phyloP scores from a whole-genome alignment of 129 eudicot genomes.

The Apium graveolens region DNA sequence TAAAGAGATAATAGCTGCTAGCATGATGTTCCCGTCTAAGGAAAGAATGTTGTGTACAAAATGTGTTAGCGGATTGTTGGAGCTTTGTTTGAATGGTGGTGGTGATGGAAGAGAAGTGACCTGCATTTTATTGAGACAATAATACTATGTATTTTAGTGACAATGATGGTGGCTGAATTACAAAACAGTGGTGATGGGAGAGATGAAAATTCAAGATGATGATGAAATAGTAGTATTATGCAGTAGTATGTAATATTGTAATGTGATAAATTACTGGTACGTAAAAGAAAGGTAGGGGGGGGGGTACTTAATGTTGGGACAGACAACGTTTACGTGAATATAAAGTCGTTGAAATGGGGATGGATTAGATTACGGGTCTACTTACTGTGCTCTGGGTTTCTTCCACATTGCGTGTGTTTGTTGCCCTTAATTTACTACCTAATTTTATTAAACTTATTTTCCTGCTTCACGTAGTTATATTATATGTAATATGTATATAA shows the following conservation, averaged over 20 bases:
- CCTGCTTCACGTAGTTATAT: too few species aligned
- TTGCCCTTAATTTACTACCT: constrained; percentile 10
- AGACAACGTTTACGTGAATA: constrained; percentile 22
- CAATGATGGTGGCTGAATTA: constrained; percentile 3
- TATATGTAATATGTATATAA: background rate
- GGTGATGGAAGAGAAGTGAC: constrained; percentile 22
- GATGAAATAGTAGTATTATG: background rate
- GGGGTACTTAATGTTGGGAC: background rate
- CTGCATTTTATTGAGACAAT: constrained; percentile 20
- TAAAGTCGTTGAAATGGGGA: constrained; percentile 18
- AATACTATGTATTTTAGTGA: background rate
- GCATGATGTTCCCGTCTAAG: constrained; percentile 51
- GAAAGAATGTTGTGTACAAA: constrained; percentile 39
- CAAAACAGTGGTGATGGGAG: constrained; percentile 10
- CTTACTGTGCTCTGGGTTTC: constrained; percentile 1
- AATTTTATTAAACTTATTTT: background rate
- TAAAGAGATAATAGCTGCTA: constrained; percentile 50
- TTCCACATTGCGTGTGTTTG: constrained; percentile 32
- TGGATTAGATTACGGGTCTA: constrained; percentile 5
- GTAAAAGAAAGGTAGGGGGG: background rate
- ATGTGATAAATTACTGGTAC: background rate
- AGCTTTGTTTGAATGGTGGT: constrained; percentile 8
- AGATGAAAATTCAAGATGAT: background rate
- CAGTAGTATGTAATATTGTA: too few species aligned
- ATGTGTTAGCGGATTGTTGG: constrained; percentile 5